phyloP scores from a whole-genome alignment of 164 flowering plant genomes.

The Liriodendron chinense region DNA sequence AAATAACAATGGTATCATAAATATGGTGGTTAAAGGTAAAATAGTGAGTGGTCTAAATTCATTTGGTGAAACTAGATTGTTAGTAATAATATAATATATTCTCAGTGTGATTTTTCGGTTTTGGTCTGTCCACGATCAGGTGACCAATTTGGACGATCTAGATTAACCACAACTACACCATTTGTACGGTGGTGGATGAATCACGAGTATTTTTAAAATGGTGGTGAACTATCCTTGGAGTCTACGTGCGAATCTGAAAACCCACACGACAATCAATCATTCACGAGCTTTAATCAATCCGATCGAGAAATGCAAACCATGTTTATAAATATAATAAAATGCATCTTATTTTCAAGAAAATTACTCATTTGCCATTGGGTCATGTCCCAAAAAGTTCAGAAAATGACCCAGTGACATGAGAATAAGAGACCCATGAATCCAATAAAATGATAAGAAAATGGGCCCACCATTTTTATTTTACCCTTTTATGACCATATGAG shows the following conservation, averaged over 20 bases:
- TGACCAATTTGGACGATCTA: not conserved
- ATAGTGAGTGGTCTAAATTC: too few relatives aligned
- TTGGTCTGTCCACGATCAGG: too few relatives aligned
- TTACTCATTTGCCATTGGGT: not conserved
- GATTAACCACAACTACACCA: not conserved
- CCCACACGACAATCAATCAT: not conserved
- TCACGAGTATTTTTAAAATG: not conserved
- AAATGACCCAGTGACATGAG: not conserved
- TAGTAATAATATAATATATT: too few relatives aligned
- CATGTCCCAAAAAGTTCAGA: not conserved
- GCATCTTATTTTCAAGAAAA: not conserved
- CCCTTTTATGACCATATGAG: too few relatives aligned
- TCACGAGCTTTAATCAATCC: not conserved
- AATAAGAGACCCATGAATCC: not conserved
- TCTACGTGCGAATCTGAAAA: not conserved
- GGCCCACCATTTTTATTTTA: too few relatives aligned
- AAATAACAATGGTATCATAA: too few relatives aligned
- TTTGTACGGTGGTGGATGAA: not conserved
- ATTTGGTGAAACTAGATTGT: too few relatives aligned
- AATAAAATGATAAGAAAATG: too few relatives aligned
- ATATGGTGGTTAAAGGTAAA: too few relatives aligned
- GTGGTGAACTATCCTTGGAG: not conserved
- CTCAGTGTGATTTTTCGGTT: too few relatives aligned
- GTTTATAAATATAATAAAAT: not conserved
- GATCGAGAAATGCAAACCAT: not conserved